These are phyloP conservation scores for Cryphonectria radicalis DNA, from an alignment of 2,329 filamentous ascomycete species.

Conservation along the genomic window DNA sequence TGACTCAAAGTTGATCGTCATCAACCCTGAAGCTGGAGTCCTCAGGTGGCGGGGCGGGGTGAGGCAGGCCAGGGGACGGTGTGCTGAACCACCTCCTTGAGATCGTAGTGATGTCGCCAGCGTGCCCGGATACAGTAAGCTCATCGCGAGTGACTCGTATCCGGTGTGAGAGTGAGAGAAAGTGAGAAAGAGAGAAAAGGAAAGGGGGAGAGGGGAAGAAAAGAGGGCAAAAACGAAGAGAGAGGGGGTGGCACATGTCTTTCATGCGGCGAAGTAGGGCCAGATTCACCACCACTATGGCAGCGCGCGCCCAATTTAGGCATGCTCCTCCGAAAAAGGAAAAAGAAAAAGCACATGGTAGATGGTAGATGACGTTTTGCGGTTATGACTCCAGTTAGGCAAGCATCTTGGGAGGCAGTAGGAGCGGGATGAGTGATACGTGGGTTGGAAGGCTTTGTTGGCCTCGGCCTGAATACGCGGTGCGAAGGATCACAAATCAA, in stretches of 20 bases:
- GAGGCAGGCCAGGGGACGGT: background rate
- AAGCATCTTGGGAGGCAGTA: background rate
- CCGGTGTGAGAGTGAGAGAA: background rate
- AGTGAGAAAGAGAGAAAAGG: background rate
- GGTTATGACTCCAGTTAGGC: background rate
- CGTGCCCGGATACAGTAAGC: background rate
- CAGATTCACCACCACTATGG: background rate
- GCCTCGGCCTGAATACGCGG: background rate
- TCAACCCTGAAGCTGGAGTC: background rate
- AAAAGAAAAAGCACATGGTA: background rate
- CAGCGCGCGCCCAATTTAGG: background rate
- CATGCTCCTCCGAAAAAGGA: background rate
- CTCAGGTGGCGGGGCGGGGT: constrained; percentile 1
- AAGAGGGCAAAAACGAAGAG: background rate
- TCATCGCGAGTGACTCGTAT: background rate
- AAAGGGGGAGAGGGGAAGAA: background rate
- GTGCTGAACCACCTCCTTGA: background rate
- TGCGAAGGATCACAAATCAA: background rate
- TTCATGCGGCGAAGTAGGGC: background rate
- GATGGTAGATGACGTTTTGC: background rate
- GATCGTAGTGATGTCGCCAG: background rate
- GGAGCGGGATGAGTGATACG: background rate
- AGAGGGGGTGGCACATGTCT: background rate
- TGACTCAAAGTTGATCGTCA: constrained; percentile 10
- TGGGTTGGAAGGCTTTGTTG: background rate